Base-by-base conservation (phyloP, 2,329 filamentous ascomycete genomes). In the Paecilomyces formosus region DNA sequence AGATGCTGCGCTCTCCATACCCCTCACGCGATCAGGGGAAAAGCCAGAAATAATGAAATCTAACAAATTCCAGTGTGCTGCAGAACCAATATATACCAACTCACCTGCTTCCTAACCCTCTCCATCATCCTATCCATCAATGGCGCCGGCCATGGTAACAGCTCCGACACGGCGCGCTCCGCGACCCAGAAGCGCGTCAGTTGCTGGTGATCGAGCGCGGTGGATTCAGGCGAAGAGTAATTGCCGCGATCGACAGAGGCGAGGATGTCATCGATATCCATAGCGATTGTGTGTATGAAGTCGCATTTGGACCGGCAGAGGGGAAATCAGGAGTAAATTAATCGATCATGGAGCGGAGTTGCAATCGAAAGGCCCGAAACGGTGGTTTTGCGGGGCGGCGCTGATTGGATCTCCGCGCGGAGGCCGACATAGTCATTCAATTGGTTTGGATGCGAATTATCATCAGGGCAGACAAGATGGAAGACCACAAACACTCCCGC, bases 161-260 rank as follows among this genome's bases (percentile, higher is more conserved):
- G 81, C 74, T 97, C 92, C 2, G 93, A 91, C 52, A 91, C 88
- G 58, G 88, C 90, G 65, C 94, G 86, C 75, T 99, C 95, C 51
- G 93, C 90, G 52, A 97, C 85, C 93, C 93, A 99, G 67, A 88
- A 88, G 68, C 93, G 88, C 65, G 93, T 97, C 65, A 99, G 79
- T 56, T 89, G 85, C 73, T 97, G 92, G 65, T 97, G 82, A 75
- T 97, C 93, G 68, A 86, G 65, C 12, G 70, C 68, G 11, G 71
- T 64, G 55, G 73, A 74, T 60, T 74, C 71, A 4, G 68, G 68
- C 15, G 66, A 71, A 52, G 69, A 69, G 61, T 69, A 72, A 64
- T 84, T 78, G 60, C 78, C 73, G 55, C 82, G 85, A 73, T 90
- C 87, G 65, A 92, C 86, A 68, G 88, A 86, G 67, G 85, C 85